These are phyloP conservation scores for Yamadazyma laniorum DNA, from an alignment of 805 yeast species.

Conservation along the genomic window DNA sequence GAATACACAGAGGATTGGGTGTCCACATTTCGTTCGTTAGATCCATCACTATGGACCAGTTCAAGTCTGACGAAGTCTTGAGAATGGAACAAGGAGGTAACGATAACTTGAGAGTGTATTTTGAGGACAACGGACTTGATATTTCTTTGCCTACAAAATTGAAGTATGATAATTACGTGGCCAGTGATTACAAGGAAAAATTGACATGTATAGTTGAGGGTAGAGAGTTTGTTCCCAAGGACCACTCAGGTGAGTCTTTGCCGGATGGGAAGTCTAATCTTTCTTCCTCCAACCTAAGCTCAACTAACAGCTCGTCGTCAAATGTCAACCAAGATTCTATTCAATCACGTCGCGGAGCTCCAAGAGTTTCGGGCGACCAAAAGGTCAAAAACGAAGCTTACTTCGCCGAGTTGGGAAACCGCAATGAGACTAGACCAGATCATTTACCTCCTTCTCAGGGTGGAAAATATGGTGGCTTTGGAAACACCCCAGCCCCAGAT, in stretches of 20 bases:
- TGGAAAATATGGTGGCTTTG: slow-evolving; percentile 90
- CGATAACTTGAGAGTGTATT: slow-evolving; percentile 65
- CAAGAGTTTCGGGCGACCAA: slow-evolving; percentile 30
- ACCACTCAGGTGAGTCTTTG: slow-evolving; percentile 49
- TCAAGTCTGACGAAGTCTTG: slow-evolving; percentile 85
- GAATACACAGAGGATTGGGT: slow-evolving; percentile 91
- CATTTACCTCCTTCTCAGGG: slow-evolving; percentile 90
- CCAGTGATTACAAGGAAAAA: slow-evolving; percentile 89
- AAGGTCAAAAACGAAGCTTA: slow-evolving; percentile 74
- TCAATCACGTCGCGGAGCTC: slow-evolving; percentile 44
- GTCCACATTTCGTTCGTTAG: slow-evolving; percentile 96
- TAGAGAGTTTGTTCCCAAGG: slow-evolving; percentile 61
- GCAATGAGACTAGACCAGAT: slow-evolving; percentile 70
- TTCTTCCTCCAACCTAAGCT: neutral
- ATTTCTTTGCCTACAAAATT: slow-evolving; percentile 58
- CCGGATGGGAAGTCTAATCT: slow-evolving; percentile 22
- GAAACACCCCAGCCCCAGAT: slow-evolving; percentile 65
- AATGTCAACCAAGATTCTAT: slow-evolving; percentile 23
- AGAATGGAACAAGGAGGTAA: slow-evolving; percentile 97
- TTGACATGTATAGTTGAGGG: slow-evolving; percentile 76
- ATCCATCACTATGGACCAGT: slow-evolving; percentile 97
- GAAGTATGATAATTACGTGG: slow-evolving; percentile 86
- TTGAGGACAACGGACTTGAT: slow-evolving; percentile 71
- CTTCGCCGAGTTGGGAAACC: slow-evolving; percentile 74
- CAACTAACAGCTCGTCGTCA: slow-evolving; percentile 8